Percentiles rank a stretch among this genome's conserved stretches.
These are phyloP conservation scores for Oryza officinalis DNA, from an alignment of 176 grass and related monocot species.

Conservation along the genomic window DNA sequence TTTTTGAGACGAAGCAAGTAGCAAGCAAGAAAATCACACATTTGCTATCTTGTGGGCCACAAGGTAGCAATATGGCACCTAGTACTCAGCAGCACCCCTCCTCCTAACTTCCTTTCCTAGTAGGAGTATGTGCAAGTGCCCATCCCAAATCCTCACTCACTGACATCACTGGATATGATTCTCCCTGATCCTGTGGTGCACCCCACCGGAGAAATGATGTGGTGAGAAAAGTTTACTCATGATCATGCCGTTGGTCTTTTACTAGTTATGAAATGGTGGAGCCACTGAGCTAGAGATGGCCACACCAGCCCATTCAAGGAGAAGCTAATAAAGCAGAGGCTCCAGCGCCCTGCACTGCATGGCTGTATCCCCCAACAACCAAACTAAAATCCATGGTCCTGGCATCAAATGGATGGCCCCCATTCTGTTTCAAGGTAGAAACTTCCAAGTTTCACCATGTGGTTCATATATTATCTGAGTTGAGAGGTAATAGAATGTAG, in stretches of 20 bases:
- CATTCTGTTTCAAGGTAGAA: conserved; percentile 10
- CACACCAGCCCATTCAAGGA: neutral
- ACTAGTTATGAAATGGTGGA: neutral
- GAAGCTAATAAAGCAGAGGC: conserved; percentile 9
- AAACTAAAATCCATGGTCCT: neutral
- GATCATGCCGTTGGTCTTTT: neutral
- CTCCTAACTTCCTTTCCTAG: neutral
- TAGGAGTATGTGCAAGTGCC: neutral
- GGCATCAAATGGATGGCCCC: neutral
- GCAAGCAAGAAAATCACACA: neutral
- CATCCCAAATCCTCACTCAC: neutral
- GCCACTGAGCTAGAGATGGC: neutral
- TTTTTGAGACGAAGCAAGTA: too few species aligned
- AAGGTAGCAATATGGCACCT: conserved; percentile 40
- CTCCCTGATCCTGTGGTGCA: conserved; percentile 11
- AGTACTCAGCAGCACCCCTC: neutral
- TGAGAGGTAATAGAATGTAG: neutral
- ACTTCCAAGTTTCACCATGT: neutral
- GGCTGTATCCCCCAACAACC: conserved; percentile 19
- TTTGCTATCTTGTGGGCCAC: conserved; percentile 20
- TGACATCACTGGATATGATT: conserved; percentile 38
- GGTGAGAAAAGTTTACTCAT: conserved; percentile 24
- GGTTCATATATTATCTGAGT: neutral
- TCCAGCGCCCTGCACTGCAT: neutral
- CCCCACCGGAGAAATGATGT: conserved; percentile 40